Evolutionary conservation across 2,329 filamentous ascomycete genomes (phyloP).

Genomic region (Claviceps spartinae): DNA sequence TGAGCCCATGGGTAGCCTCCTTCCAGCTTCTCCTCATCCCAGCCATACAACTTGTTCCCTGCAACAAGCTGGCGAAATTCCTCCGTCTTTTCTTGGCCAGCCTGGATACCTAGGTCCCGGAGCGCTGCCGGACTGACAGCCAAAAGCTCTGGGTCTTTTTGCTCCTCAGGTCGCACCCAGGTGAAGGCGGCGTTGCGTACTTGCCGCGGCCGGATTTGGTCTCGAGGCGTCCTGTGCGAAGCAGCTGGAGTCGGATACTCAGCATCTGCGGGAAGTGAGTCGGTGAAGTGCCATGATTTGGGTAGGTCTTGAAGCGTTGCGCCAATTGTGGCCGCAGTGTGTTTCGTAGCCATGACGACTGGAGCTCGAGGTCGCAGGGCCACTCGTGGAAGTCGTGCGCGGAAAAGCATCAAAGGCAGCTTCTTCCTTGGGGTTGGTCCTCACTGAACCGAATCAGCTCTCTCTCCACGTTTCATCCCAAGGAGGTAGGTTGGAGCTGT

Average conservation of each 20-base stretch:
- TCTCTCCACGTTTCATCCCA: not conserved
- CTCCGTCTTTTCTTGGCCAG: conserved; percentile 53
- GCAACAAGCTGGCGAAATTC: conserved; percentile 67
- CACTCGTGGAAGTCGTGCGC: conserved; percentile 18
- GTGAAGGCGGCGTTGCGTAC: conserved; percentile 81
- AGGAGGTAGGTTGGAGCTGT: not conserved
- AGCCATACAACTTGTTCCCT: conserved; percentile 72
- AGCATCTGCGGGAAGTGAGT: conserved; percentile 61
- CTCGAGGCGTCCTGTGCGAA: conserved; percentile 70
- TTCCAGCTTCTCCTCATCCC: conserved; percentile 49
- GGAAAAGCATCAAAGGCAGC: conserved; percentile 21
- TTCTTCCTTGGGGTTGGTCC: not conserved
- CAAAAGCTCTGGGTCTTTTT: conserved; percentile 63
- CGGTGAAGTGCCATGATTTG: conserved; percentile 52
- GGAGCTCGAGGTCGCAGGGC: conserved; percentile 14
- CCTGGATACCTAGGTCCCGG: conserved; percentile 62
- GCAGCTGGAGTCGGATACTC: conserved; percentile 65
- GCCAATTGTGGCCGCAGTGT: conserved; percentile 16
- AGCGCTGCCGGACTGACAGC: conserved; percentile 69
- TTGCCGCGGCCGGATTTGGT: conserved; percentile 63
- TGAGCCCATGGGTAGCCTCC: conserved; percentile 95
- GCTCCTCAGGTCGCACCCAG: conserved; percentile 70
- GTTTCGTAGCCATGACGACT: conserved; percentile 19
- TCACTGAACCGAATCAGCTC: not conserved
- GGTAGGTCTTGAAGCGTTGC: conserved; percentile 40